Evolutionary conservation across 2,329 filamentous ascomycete species (phyloP), one percentile per base, ranked within the genome.

Genomic region (Pestalotiopsis sp.): DNA sequence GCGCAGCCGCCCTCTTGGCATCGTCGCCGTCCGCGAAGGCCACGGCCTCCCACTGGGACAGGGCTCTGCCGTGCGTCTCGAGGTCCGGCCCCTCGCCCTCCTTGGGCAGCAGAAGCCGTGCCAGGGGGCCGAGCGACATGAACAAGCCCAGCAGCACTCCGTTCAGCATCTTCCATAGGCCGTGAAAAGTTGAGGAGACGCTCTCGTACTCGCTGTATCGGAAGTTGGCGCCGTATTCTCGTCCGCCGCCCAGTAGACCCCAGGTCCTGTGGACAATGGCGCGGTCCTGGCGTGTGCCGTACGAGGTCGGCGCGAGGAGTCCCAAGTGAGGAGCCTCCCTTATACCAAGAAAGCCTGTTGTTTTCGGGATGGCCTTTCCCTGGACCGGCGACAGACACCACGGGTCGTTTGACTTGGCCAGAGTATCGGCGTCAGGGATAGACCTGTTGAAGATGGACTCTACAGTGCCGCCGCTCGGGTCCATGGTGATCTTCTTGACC

Each of bases 231-330:
- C 72, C 71, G 59, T 73, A 74, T 4, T 41, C 64, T 9, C 68
- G 58, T 17, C 60, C 63, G 7, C 70, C 69, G 27, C 38, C 65
- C 25, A 72, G 68, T n/a, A 75, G 65, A 9, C 72, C 72, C 72
- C 73, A 74, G 1, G 73, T 72, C 25, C 70, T 69, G 31, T 73
- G 70, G n/a, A 73, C 69, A 23, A 74, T 58, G 17, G 69, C 68
- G 14, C 71, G 69, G 61, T 72, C 67, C 60, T 70, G 31, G 5
- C 13, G 55, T 9, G 69, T 65, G n/a, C 65, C 60, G n/a, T 71
- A 36, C 3, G 70, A 68, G 9, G 69, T 70, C 13, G 65, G 69
- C 0, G 71, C 65, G 3, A 73, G 63, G 52, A 70, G 39, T 1
- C 71, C 73, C 25, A 74, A 67, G 4, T 63, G 31, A 2, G 62